phyloP scores from a whole-genome alignment of 495 filamentous ascomycete genomes.

The Lasiosphaeris hirsuta region DNA sequence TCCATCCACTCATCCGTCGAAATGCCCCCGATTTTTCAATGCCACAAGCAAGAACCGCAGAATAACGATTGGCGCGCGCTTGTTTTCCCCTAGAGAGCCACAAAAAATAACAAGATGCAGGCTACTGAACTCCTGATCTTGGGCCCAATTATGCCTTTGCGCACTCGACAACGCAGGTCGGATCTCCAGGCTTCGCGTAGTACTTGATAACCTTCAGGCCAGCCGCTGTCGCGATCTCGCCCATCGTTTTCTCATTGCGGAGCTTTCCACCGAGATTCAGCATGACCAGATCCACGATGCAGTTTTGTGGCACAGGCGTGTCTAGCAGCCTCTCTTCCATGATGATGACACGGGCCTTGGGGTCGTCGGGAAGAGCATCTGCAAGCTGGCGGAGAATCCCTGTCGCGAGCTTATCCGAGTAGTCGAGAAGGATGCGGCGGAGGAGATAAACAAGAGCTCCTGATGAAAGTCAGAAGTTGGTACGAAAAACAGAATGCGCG shows the following conservation, averaged over 20 bases:
- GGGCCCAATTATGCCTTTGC: constrained; percentile 6
- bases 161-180: constrained; percentile 28
- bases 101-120: too few relatives aligned
- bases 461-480: constrained; percentile 14
- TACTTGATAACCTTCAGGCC: constrained; percentile 25
- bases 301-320: constrained; percentile 18
- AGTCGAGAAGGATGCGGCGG: constrained; percentile 53
- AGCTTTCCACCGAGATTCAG: constrained; percentile 32
- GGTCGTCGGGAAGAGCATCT: constrained; percentile 36
- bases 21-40: too few relatives aligned
- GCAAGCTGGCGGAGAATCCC: constrained; percentile 39
- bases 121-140: too few relatives aligned
- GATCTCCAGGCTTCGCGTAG: constrained; percentile 12
- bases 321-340: constrained; percentile 27
- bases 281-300: constrained; percentile 32
- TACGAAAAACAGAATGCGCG: not conserved
- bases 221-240: constrained; percentile 14
- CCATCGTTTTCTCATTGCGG: constrained; percentile 22
- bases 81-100: too few relatives aligned
- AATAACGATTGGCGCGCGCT: too few relatives aligned
- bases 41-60: too few relatives aligned
- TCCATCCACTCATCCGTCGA: too few relatives aligned
- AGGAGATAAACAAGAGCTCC: constrained; percentile 49
- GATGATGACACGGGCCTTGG: constrained; percentile 26
- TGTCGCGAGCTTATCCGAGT: constrained; percentile 35